Conservation (phyloP, 139 green algal genomes). For the Spirogloea muscicola region DNA sequence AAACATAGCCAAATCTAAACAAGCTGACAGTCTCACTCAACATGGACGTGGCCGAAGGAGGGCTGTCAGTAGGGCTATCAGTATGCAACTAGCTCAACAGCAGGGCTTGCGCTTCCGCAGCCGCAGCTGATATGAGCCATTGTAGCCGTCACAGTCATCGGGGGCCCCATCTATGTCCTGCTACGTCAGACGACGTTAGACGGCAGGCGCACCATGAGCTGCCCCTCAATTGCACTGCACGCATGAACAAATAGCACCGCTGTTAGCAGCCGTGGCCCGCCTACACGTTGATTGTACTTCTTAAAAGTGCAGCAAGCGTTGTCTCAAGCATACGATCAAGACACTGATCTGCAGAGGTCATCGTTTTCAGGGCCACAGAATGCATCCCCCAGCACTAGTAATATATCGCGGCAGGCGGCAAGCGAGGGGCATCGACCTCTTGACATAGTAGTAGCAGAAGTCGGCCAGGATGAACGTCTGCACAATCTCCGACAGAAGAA, state of each 20-base stretch:
- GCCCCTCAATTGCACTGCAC: conserved; percentile 42
- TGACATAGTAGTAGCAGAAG: conserved; percentile 99
- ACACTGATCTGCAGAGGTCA: conserved; percentile 14
- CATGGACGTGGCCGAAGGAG: no score
- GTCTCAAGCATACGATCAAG: conserved; percentile 12
- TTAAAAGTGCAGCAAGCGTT: not conserved
- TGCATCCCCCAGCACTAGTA: not conserved
- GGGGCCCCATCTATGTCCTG: no score
- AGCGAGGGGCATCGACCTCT: conserved; percentile 45
- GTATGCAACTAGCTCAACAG: no score
- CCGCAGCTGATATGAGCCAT: no score
- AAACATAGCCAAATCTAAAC: no score
- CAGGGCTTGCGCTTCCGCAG: no score
- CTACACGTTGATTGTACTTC: no score
- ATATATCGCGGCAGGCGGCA: not conserved
- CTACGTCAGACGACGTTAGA: conserved; percentile 38
- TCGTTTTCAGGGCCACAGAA: not conserved
- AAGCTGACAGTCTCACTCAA: no score
- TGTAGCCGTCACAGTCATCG: no score
- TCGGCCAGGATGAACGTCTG: conserved; percentile 97
- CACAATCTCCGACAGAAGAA: conserved; percentile 92
- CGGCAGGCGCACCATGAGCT: conserved; percentile 44
- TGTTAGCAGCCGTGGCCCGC: no score
- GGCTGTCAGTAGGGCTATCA: no score
- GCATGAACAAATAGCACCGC: conserved; percentile 5